Base-by-base conservation (phyloP, 257 asterid genomes). In the Schizonepeta tenuifolia region DNA sequence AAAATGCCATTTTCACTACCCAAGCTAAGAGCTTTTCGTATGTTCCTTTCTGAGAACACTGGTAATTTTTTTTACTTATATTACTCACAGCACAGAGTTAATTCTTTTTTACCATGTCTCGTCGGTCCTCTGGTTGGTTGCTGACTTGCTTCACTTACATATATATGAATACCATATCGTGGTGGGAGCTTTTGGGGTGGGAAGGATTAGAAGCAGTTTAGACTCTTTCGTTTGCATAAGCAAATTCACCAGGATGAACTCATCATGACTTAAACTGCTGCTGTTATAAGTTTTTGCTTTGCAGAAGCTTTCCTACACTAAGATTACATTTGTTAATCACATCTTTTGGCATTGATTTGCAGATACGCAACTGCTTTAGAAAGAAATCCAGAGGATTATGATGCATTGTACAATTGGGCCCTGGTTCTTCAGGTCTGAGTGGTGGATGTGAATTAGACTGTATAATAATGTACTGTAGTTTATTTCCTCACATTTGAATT, bases 371-470 rank as follows among this genome's bases (percentile, higher is more conserved):
- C 82, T 83, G 90, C 98, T 47, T 58, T 95, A 70, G 97, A 90
- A 86, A 86, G 91, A 86, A 92, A 95, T 82, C 97, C 97, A 21
- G 96, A 84, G 14, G 99, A 95, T 81, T 90, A 83, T 79, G 98
- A 95, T 82, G 99, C 99, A 22, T 87, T 95, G 81, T 95, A 95
- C 80, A 95, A 92, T 78, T 95, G 99, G 99, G 99, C 98, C 31
- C 84, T 95, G 75, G 97, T 95, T 80, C 98, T 95, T 84, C 98
- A 95, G 98, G 99, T 90, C 68, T 67, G 86, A 65, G 17, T 60
- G 31, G 26, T 67, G 76, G 77, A 77, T 63, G 62, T 76, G 26
- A 56, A 63, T 61, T 73, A 69, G 41, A 79, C 57, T 38, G 49
- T 66, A 63, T 43, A 60, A 6, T 50, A 73, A 70, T 60, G 50